Conservation (phyloP, 306 rosid genomes). For the Cicer cuneatum region DNA sequence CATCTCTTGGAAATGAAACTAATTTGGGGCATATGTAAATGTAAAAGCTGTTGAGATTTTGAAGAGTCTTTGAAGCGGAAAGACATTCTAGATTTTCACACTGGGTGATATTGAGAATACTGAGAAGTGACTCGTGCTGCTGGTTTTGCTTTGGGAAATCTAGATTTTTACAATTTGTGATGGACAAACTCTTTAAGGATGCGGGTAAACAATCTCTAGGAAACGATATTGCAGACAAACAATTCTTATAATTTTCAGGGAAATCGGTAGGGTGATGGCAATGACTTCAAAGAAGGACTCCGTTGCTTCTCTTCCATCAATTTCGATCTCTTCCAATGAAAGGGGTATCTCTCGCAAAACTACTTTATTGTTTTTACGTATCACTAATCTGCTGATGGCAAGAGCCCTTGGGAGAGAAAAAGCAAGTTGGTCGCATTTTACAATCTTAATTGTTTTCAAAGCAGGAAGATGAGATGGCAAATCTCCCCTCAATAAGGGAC, state of each 20-base stretch:
- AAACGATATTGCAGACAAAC: not conserved
- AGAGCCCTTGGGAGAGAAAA: not conserved
- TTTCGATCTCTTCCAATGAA: not conserved
- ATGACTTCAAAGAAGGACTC: not conserved
- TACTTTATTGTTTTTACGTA: not conserved
- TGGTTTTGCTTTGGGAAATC: not conserved
- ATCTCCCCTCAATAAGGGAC: not conserved
- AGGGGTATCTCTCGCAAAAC: not conserved
- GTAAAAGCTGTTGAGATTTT: rapidly evolving
- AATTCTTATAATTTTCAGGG: not conserved
- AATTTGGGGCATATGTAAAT: not conserved
- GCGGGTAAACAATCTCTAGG: not conserved
- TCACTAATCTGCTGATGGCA: rapidly evolving
- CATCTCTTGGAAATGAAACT: not conserved
- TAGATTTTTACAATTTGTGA: not conserved
- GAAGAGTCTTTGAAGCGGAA: not conserved
- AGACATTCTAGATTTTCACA: slow-evolving; percentile 12
- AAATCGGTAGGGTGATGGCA: not conserved
- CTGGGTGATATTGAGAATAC: rapidly evolving
- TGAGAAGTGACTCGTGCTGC: not conserved
- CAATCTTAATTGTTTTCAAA: not conserved
- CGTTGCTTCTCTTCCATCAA: not conserved
- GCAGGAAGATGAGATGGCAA: slow-evolving; percentile 25
- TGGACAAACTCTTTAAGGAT: not conserved
- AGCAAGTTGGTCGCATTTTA: not conserved